phyloP scores from a whole-genome alignment of 2,329 filamentous ascomycete species.

The Samsoniella hepiali region DNA sequence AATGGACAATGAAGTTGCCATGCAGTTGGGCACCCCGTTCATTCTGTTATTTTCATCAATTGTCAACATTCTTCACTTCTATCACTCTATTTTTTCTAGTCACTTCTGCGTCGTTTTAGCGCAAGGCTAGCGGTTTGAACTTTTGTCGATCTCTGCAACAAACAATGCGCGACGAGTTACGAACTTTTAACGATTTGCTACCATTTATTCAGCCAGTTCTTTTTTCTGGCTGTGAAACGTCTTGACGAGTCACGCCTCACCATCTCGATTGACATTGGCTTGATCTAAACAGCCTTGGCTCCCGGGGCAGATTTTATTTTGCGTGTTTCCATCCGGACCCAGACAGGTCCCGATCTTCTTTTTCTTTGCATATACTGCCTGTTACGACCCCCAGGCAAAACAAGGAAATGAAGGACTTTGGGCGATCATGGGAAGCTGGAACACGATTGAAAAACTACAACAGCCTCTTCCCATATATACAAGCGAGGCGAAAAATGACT shows the following conservation, averaged over 20 bases:
- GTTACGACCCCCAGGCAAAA: conserved; percentile 38
- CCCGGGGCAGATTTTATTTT: conserved; percentile 18
- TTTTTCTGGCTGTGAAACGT: conserved; percentile 9
- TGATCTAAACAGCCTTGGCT: conserved; percentile 1
- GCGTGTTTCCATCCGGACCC: conserved; percentile 27
- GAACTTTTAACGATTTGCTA: conserved; percentile 17
- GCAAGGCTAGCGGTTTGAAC: conserved; percentile 11
- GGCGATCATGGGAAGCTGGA: neutral
- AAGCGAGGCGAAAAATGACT: conserved; percentile 2
- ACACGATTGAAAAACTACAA: neutral
- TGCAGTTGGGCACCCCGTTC: neutral
- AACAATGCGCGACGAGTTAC: conserved; percentile 15
- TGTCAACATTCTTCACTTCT: conserved; percentile 6
- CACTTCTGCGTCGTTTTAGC: conserved; percentile 1
- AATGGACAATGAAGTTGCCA: neutral
- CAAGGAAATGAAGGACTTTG: conserved; percentile 22
- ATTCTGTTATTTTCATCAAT: conserved; percentile 7
- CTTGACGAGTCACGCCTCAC: conserved; percentile 13
- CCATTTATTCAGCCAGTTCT: conserved; percentile 8
- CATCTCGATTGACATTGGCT: neutral
- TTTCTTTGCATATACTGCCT: conserved; percentile 25
- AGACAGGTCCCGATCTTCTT: neutral
- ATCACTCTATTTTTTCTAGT: conserved; percentile 16
- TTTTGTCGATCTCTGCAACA: conserved; percentile 13
- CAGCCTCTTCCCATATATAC: conserved; percentile 1